phyloP scores from a whole-genome alignment of 306 rosid genomes.

The Hippophae gyantsensis region DNA sequence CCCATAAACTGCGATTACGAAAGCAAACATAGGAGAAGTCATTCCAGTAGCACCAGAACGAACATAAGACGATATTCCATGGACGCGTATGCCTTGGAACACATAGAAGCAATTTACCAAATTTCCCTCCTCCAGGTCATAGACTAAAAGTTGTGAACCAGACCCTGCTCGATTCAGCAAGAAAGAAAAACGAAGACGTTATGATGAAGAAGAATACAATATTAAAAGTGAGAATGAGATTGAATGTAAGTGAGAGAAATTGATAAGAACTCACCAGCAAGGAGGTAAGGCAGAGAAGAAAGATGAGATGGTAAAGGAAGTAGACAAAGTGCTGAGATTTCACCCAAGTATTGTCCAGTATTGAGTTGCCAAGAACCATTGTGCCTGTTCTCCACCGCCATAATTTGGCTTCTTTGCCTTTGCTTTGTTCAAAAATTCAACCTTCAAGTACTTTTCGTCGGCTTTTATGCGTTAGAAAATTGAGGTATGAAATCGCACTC shows the following conservation, averaged over 20 bases:
- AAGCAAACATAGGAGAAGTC: conserved; percentile 5
- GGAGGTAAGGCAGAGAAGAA: conserved; percentile 55
- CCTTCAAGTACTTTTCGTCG: neutral
- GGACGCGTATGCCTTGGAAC: conserved; percentile 88
- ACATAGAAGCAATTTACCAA: conserved; percentile 38
- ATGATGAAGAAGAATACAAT: neutral
- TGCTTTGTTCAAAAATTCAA: neutral
- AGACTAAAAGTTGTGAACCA: conserved; percentile 63
- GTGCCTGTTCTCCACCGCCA: conserved; percentile 15
- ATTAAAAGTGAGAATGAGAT: neutral
- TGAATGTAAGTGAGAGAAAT: neutral
- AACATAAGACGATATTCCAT: conserved; percentile 45
- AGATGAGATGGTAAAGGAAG: conserved; percentile 46
- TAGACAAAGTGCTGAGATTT: conserved; percentile 82
- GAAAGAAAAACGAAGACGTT: neutral
- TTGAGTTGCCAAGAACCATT: conserved; percentile 39
- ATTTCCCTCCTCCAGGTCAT: conserved; percentile 44
- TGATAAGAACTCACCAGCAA: conserved; percentile 36
- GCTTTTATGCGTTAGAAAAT: too few relatives aligned
- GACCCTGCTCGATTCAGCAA: conserved; percentile 37
- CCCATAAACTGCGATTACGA: conserved; percentile 52
- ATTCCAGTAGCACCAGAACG: conserved; percentile 2
- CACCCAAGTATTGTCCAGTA: conserved; percentile 71
- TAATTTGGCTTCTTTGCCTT: conserved; percentile 2
- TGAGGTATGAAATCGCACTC: neutral